A percentile compares a stretch with the other conserved stretches of the same genome.
Evolutionary conservation across 306 rosid genomes (phyloP).

Genomic region (Herpetospermum pedunculosum): DNA sequence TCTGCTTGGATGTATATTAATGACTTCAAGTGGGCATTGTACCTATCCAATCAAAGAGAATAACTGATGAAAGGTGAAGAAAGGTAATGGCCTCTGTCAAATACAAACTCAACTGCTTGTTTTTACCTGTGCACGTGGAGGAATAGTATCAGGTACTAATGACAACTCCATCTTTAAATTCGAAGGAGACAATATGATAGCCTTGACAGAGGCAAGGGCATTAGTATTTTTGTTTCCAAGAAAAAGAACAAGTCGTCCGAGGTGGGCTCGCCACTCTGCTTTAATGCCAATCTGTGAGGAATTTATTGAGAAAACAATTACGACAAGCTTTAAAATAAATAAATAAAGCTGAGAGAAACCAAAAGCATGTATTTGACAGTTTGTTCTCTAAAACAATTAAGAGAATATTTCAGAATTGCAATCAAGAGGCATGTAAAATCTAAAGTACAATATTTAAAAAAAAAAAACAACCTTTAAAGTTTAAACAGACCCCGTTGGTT

Average conservation of each 20-base stretch:
- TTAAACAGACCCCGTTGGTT: neutral
- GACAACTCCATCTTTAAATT: conserved; percentile 90
- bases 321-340: neutral
- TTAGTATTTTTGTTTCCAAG: conserved; percentile 93
- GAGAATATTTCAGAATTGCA: neutral
- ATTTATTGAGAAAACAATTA: neutral
- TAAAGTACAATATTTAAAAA: too few relatives aligned
- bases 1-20: conserved; percentile 87
- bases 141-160: conserved; percentile 89
- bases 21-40: conserved; percentile 94
- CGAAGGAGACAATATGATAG: conserved; percentile 74
- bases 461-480: neutral
- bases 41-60: conserved; percentile 44
- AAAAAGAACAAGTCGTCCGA: conserved; percentile 89
- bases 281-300: conserved; percentile 69
- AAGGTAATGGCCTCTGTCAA: conserved; percentile 1
- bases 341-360: neutral
- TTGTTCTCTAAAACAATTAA: conserved; percentile 4
- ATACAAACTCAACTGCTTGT: conserved; percentile 1
- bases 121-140: conserved; percentile 96
- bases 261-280: conserved; percentile 94
- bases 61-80: conserved; percentile 4
- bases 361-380: neutral
- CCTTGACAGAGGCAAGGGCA: conserved; percentile 85
- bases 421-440: too few relatives aligned